Evolutionary conservation across 768 basidiomycete species (phyloP).

Genomic region (Suillus subluteus): DNA sequence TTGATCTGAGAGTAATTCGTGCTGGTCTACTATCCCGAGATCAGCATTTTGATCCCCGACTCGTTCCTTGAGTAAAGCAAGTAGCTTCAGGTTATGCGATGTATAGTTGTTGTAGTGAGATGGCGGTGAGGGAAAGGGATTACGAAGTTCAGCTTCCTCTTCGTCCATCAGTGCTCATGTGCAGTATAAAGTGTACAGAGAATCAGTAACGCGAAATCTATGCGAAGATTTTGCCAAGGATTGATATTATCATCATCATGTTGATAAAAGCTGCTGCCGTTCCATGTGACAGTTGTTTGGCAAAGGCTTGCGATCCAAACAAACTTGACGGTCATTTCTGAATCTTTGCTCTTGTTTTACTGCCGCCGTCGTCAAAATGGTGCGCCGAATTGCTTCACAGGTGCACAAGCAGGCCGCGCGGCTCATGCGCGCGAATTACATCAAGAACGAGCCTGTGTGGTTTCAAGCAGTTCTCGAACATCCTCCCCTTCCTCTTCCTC

Average conservation of each 20-base stretch:
- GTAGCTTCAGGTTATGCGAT: conserved; percentile 68
- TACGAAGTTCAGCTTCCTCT: conserved; percentile 76
- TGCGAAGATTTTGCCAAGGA: not conserved
- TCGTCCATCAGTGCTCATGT: conserved; percentile 43
- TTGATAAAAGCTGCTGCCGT: not conserved
- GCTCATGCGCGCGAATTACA: conserved; percentile 66
- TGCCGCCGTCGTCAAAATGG: conserved; percentile 47
- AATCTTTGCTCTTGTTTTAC: conserved; percentile 1
- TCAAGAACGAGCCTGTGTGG: conserved; percentile 77
- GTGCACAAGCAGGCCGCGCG: conserved; percentile 89
- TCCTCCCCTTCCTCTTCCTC: conserved; percentile 86
- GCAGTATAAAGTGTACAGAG: not conserved
- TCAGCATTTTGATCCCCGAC: conserved; percentile 40
- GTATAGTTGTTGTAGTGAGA: conserved; percentile 84
- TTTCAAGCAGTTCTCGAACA: conserved; percentile 82
- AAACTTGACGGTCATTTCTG: not conserved
- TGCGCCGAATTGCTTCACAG: conserved; percentile 80
- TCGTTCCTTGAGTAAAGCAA: conserved; percentile 63
- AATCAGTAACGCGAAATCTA: not conserved
- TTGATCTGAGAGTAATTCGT: conserved; percentile 70
- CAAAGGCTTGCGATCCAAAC: conserved; percentile 11
- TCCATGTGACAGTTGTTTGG: conserved; percentile 5
- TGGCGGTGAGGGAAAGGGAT: conserved; percentile 89
- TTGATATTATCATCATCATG: not conserved
- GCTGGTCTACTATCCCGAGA: conserved; percentile 51